Base-by-base conservation (phyloP, 495 filamentous ascomycete species). In the Aspergillus campestris region DNA sequence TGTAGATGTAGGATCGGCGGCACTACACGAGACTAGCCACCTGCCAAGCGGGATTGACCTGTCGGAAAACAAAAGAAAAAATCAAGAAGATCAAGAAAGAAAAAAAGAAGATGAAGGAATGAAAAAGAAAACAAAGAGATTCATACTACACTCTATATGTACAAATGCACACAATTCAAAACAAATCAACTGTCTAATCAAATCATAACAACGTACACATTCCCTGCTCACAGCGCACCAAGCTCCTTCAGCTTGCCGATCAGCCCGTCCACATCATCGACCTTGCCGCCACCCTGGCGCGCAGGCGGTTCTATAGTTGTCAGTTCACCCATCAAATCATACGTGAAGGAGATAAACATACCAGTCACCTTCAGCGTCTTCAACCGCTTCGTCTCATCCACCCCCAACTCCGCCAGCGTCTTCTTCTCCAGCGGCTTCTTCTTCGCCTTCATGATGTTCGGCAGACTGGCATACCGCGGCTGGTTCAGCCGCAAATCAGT, bases 391-490 rank as follows among this genome's bases (percentile, higher is more conserved):
- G 72, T 72, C 40, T 79, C 73, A 58, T 87, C 81, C 7, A 89
- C 74, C 0, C 86, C 89, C 63, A 82, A 83, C 61, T 97, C 91
- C 40, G 64, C 78, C 61, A 94, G 59, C 38, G 71, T 86, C 78
- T 86, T 85, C 83, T 94, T 97, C 65, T 89, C 87, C 54, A 98
- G 57, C 55, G 84, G 84, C 82, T 97, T 98, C 86, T 97, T 98
- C 85, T 97, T 97, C 44, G 92, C 92, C 81, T 96, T 97, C 94
- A 98, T 98, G 48, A 98, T 97, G 67, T 96, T 96, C 55, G 88
- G 91, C 75, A 98, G 62, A 64, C 80, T 94, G 41, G 89, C 91
- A 68, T 96, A 98, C 41, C 94, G 69, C 44, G 92, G 94, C 78
- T 94, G 86, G 63, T 98, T 97, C 67, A 98, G 69, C 35, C 92